phyloP scores from a whole-genome alignment of 2,329 filamentous ascomycete species.

The Stagonosporopsis chrysanthemi region DNA sequence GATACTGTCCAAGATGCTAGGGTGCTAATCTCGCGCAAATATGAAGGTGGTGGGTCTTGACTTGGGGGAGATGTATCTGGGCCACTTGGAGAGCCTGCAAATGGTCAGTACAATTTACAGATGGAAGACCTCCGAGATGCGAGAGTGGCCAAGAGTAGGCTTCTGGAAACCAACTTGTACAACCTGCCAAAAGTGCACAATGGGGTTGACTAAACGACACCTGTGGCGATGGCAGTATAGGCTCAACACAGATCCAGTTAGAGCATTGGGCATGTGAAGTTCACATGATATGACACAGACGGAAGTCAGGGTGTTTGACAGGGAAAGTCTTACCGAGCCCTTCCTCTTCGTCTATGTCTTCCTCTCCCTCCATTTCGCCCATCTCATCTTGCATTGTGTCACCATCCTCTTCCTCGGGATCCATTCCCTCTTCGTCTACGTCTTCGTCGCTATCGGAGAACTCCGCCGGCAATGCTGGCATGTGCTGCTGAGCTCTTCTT shows the following conservation, averaged over 20 bases:
- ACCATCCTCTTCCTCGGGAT: slow-evolving; percentile 31
- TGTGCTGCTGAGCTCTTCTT: slow-evolving; percentile 29
- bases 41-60: slow-evolving; percentile 49
- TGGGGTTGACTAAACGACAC: not conserved
- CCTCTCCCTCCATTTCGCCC: slow-evolving; percentile 33
- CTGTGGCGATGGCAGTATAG: not conserved
- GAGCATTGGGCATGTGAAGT: not conserved
- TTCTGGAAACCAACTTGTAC: slow-evolving; percentile 6
- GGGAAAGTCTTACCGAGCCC: slow-evolving; percentile 27
- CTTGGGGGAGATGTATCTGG: slow-evolving; percentile 25
- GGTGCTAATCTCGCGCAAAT: slow-evolving; percentile 83
- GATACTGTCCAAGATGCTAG: slow-evolving; percentile 84
- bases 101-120: slow-evolving; percentile 6
- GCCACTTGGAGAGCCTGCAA: slow-evolving; percentile 27
- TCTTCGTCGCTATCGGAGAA: slow-evolving; percentile 42
- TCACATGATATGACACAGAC: slow-evolving; percentile 4
- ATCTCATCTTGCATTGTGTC: slow-evolving; percentile 36
- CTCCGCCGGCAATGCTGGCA: slow-evolving; percentile 27
- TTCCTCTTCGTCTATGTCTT: slow-evolving; percentile 59
- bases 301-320: not conserved
- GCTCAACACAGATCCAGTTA: not conserved
- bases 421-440: slow-evolving; percentile 28
- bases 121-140: not conserved
- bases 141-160: not conserved
- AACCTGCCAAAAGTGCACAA: not conserved